Conservation (phyloP, 495 filamentous ascomycete genomes). For the Massariosphaeria phaeospora region DNA sequence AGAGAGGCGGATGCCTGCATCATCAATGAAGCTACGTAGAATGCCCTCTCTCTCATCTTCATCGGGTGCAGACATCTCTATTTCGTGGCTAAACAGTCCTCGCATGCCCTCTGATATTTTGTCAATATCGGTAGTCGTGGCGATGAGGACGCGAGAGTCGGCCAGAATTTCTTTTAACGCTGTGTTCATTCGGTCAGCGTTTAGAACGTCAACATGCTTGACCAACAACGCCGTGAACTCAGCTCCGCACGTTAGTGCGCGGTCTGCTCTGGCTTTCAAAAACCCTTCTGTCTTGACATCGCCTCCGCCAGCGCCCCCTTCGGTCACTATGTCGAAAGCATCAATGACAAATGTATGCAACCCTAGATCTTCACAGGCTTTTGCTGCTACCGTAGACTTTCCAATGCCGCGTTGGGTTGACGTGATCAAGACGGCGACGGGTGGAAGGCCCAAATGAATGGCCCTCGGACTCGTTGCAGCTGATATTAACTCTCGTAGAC, state of each 20-base stretch:
- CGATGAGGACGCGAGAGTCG: slow-evolving; percentile 73
- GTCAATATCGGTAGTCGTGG: slow-evolving; percentile 90
- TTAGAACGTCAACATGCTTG: slow-evolving; percentile 83
- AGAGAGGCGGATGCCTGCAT: slow-evolving; percentile 65
- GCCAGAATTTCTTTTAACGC: slow-evolving; percentile 73
- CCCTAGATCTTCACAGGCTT: slow-evolving; percentile 82
- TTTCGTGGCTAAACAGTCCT: slow-evolving; percentile 88
- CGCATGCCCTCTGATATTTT: slow-evolving; percentile 86
- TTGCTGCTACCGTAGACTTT: slow-evolving; percentile 68
- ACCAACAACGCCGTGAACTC: slow-evolving; percentile 79
- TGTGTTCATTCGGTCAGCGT: slow-evolving; percentile 79
- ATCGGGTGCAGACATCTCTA: slow-evolving; percentile 89
- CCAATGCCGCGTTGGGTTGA: slow-evolving; percentile 91
- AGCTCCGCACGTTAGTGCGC: slow-evolving; percentile 80
- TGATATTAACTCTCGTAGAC: slow-evolving; percentile 77
- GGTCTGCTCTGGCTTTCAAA: slow-evolving; percentile 77
- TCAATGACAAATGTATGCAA: slow-evolving; percentile 86
- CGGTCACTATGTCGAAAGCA: slow-evolving; percentile 86
- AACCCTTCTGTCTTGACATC: slow-evolving; percentile 92
- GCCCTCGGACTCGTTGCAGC: slow-evolving; percentile 85
- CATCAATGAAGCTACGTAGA: slow-evolving; percentile 67
- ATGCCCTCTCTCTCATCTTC: slow-evolving; percentile 89
- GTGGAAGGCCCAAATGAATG: slow-evolving; percentile 77
- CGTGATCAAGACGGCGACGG: slow-evolving; percentile 77
- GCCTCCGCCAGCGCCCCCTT: slow-evolving; percentile 75